A percentile compares a stretch with the other conserved stretches of the same genome.
phyloP scores from a whole-genome alignment of 768 basidiomycete species.

The Cantharellus cinnabarinus region DNA sequence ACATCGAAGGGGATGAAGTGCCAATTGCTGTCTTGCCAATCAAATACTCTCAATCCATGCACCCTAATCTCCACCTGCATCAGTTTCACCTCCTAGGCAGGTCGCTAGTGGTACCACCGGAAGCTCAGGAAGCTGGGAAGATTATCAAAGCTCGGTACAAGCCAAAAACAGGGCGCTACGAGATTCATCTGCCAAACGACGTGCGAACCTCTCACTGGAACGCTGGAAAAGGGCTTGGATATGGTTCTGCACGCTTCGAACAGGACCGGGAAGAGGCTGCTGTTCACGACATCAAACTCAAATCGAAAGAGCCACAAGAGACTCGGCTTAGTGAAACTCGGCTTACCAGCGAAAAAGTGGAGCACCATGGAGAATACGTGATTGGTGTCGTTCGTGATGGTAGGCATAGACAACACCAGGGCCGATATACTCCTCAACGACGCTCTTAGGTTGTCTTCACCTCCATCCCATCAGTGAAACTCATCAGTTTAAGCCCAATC shows the following conservation, averaged over 20 bases:
- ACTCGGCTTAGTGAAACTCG: constrained; percentile 49
- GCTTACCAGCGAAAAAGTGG: constrained; percentile 50
- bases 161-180: constrained; percentile 36
- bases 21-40: constrained; percentile 35
- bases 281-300: constrained; percentile 16
- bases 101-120: constrained; percentile 57
- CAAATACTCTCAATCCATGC: constrained; percentile 40
- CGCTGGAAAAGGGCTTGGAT: constrained; percentile 39
- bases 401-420: constrained; percentile 17
- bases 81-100: constrained; percentile 63
- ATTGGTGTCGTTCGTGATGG: constrained; percentile 60
- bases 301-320: constrained; percentile 30
- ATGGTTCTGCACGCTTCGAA: constrained; percentile 44
- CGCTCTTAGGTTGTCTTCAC: constrained; percentile 40
- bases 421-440: background rate
- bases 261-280: constrained; percentile 35
- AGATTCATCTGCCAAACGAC: constrained; percentile 70
- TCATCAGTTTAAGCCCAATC: constrained; percentile 63
- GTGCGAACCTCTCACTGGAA: constrained; percentile 67
- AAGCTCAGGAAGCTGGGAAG: constrained; percentile 45
- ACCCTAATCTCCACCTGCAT: constrained; percentile 50
- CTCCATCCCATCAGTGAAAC: constrained; percentile 60
- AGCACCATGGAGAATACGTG: constrained; percentile 44
- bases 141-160: constrained; percentile 56
- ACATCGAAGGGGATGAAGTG: background rate